Base-by-base conservation (phyloP, 768 basidiomycete species). In the Boletus speciosus region DNA sequence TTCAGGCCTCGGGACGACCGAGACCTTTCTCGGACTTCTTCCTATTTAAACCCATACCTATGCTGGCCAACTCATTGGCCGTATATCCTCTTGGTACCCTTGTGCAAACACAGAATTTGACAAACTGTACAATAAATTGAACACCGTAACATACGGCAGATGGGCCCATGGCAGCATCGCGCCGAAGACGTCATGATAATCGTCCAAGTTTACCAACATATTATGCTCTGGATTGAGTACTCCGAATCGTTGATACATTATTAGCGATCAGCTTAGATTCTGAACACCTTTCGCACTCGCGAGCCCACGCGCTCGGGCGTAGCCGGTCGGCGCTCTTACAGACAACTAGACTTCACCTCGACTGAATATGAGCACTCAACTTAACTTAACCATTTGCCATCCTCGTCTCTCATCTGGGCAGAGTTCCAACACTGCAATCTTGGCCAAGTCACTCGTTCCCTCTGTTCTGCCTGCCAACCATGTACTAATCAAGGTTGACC, bases 401-500 rank as follows among this genome's bases (percentile, higher is more conserved):
- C 71, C 74, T n/a, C 70, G 75, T 42, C 61, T 57, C 10, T 76
- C 76, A 6, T 74, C 75, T 9, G 62, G 65, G 3, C 57, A 63
- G 12, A 55, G 69, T 49, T 47, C 69, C 15, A 66, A 66, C 12
- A 52, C 60, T 21, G 65, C 71, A 4, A 54, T 71, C 46, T 35
- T 77, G 29, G 65, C 62, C 39, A 58, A 49, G 16, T 72, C 61
- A 40, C 51, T 49, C 7, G 40, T 60, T 23, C 68, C 63, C 1
- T 50, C 40, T 37, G 46, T 51, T 7, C 58, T 56, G 29, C 77
- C 77, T 9, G 52, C 64, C 15, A 75, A 81, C 67, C 77, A 81
- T 52, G 73, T 85, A 38, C 61, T 85, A 15, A 72, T 86, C 52
- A 73, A 72, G 49, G 79, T 87, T 5, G 84, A 86, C 52, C 78